Conservation (phyloP, 768 basidiomycete genomes). For the Leccinum arenicola region DNA sequence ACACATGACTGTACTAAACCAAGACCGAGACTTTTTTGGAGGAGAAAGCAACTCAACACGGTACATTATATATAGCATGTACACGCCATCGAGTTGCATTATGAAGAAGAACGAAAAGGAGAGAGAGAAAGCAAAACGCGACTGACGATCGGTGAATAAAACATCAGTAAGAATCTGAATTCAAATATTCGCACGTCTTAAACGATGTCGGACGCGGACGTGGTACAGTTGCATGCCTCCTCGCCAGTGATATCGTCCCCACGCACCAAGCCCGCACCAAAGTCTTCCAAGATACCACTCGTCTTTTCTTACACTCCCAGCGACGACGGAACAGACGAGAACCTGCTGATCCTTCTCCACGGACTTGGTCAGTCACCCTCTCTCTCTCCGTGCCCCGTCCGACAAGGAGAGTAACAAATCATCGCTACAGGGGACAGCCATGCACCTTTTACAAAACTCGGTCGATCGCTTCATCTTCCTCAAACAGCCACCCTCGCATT, state of each 20-base stretch:
- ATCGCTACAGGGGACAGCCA: conserved; percentile 69
- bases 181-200: background rate
- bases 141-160: no score
- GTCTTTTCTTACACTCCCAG: conserved; percentile 70
- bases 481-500: conserved; percentile 85
- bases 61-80: no score
- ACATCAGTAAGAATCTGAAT: no score
- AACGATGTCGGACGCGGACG: conserved; percentile 18
- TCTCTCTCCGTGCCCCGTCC: background rate
- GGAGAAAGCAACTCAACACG: no score
- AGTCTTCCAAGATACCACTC: conserved; percentile 42
- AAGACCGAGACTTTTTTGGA: no score
- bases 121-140: background rate
- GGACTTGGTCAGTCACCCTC: conserved; percentile 62
- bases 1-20: no score
- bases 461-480: conserved; percentile 72
- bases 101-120: no score
- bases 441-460: conserved; percentile 72
- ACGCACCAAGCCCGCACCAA: conserved; percentile 51
- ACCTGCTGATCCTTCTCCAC: conserved; percentile 79
- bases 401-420: background rate
- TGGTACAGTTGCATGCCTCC: conserved; percentile 20
- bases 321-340: conserved; percentile 82
- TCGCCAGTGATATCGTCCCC: conserved; percentile 11
- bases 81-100: no score